These are phyloP conservation scores for Roridomyces roridus DNA, from an alignment of 768 basidiomycete genomes.

Conservation along the genomic window DNA sequence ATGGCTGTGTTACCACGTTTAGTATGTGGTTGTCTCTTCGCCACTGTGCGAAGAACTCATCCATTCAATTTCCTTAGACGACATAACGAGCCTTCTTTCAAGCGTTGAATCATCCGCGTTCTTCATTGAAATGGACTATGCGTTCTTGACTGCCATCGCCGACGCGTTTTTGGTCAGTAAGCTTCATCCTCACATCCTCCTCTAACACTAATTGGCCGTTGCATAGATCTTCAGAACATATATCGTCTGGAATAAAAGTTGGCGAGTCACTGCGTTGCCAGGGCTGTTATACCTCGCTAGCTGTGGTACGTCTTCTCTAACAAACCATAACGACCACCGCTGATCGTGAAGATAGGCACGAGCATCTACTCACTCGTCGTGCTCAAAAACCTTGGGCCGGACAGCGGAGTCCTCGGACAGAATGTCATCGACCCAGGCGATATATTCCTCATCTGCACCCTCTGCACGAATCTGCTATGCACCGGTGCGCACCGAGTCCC, in stretches of 20 bases:
- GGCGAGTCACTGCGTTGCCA: background rate
- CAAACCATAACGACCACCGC: background rate
- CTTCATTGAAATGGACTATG: too few species aligned
- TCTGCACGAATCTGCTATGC: constrained; percentile 7
- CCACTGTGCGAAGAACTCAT: too few species aligned
- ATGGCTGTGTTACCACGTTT: too few species aligned
- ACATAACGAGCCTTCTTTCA: too few species aligned
- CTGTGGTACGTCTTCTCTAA: background rate
- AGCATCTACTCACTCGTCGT: background rate
- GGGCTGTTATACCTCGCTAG: background rate
- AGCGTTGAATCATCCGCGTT: too few species aligned
- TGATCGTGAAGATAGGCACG: background rate
- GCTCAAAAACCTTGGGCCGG: background rate
- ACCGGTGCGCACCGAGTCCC: background rate
- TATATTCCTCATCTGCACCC: constrained; percentile 3
- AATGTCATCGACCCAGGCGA: background rate
- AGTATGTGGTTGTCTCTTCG: too few species aligned
- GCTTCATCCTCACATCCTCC: background rate
- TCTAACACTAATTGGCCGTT: background rate
- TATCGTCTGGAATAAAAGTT: constrained; percentile 6
- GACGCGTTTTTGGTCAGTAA: constrained; percentile 4
- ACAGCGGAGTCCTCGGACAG: background rate
- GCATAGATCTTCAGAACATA: constrained; percentile 1
- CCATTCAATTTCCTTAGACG: too few species aligned
- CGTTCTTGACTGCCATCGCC: background rate